A percentile compares a stretch with the other conserved stretches of the same genome.
These are phyloP conservation scores for Aspergillus sp. DNA, from an alignment of 2,329 filamentous ascomycete species.

Conservation along the genomic window DNA sequence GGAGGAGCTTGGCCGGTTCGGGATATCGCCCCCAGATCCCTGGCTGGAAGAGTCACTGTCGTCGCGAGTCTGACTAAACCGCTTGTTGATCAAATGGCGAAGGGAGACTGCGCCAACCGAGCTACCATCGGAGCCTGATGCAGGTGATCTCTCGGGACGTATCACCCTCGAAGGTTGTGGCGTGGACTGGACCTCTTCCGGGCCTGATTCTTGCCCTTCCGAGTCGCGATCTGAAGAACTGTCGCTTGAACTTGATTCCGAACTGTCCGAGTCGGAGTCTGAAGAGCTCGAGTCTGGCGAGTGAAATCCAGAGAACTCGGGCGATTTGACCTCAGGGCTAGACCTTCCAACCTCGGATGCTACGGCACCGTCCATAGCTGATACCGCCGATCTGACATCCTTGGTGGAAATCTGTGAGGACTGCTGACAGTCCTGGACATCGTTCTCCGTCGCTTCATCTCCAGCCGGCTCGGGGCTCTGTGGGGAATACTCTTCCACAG, in stretches of 20 bases:
- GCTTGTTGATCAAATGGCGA: slow-evolving; percentile 1
- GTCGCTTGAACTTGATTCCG: background rate
- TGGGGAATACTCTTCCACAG: slow-evolving; percentile 25
- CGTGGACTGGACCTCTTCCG: slow-evolving; percentile 5
- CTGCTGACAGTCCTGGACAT: slow-evolving; percentile 3
- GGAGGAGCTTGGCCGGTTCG: slow-evolving; percentile 4
- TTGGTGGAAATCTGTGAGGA: background rate
- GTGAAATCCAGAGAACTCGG: slow-evolving; percentile 20
- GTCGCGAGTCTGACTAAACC: background rate
- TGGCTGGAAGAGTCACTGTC: background rate
- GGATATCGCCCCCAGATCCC: background rate
- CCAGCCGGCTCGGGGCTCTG: slow-evolving; percentile 17
- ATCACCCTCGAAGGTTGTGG: background rate
- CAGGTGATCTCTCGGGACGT: background rate
- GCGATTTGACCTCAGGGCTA: slow-evolving; percentile 17
- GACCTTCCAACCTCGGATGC: background rate
- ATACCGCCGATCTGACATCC: background rate
- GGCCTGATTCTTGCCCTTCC: background rate
- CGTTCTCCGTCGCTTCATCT: background rate
- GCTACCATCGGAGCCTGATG: background rate
- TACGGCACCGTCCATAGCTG: background rate
- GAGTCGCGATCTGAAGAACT: background rate
- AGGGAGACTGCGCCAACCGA: slow-evolving; percentile 4
- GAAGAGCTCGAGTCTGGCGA: background rate
- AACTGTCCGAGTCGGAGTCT: background rate